Percentiles rank a stretch among this genome's conserved stretches.
Conservation (phyloP, 305 asterid species). For the Salvia sclarea region DNA sequence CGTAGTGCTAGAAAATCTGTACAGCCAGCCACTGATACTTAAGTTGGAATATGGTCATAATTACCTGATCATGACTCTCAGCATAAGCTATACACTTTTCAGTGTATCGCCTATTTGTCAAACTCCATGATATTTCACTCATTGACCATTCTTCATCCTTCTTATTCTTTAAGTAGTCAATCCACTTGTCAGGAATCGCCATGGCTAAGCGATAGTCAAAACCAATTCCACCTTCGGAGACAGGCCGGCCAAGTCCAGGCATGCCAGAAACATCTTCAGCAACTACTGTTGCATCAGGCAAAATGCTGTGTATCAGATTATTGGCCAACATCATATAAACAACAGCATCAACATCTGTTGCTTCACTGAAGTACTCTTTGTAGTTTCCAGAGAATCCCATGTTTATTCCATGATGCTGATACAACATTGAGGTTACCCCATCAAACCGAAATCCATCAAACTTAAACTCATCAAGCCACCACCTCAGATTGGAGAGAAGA, state of each 20-base stretch:
- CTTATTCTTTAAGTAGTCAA: conserved; percentile 81
- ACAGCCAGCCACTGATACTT: conserved; percentile 15
- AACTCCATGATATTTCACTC: conserved; percentile 71
- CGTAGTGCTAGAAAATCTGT: conserved; percentile 9
- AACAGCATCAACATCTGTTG: conserved; percentile 90
- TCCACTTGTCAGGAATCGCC: conserved; percentile 98
- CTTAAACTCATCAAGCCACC: conserved; percentile 93
- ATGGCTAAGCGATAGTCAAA: conserved; percentile 94
- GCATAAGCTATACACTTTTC: conserved; percentile 97
- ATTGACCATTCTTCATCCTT: conserved; percentile 84
- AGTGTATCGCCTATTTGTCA: conserved; percentile 90
- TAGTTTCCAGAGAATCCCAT: conserved; percentile 82
- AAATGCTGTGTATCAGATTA: conserved; percentile 67
- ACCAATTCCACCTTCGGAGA: conserved; percentile 88
- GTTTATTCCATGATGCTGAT: conserved; percentile 92
- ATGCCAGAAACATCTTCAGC: conserved; percentile 99
- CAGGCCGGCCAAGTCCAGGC: conserved; percentile 91
- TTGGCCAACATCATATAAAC: conserved; percentile 90
- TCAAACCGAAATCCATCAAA: conserved; percentile 98
- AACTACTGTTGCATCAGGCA: conserved; percentile 84
- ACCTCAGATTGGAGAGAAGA: conserved; percentile 90
- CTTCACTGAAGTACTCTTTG: conserved; percentile 80
- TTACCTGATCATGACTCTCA: conserved; percentile 99
- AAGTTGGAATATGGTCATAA: conserved; percentile 13
- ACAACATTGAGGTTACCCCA: conserved; percentile 96